Evolutionary conservation across 2,329 filamentous ascomycete genomes (phyloP), one percentile per base, ranked within the genome.

Genomic region (Aspergillus costaricaensis): DNA sequence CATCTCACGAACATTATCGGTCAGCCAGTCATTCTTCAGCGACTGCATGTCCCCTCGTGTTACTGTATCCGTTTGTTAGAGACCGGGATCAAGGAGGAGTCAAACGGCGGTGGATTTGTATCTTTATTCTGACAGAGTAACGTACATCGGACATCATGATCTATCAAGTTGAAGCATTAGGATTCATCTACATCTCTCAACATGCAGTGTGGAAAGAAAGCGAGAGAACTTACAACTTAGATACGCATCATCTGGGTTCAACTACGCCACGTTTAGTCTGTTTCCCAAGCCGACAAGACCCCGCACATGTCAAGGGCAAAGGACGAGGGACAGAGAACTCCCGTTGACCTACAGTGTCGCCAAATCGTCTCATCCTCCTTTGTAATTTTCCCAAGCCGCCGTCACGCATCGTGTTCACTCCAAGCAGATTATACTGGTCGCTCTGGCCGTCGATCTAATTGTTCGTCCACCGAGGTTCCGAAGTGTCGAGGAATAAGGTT

Each of bases 21-120:
- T 97, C 55, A 99, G 83, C 95, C 95, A 99, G 82, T 97, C 95
- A 77, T 91, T 84, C 78, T 91, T 92, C 60, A 99, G 85, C 15
- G 90, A 89, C 74, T 93, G 90, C 67, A 98, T 86, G 77, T 99
- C 95, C 74, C 95, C 91, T 74, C 88, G 86, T 54, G 91, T 96
- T 68, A 98, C 91, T 93, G 72, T 41, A 30, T 9, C 21, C 21
- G 17, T 21, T 21, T 47, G 58, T 72, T 55, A 72, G 65, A 51
- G 14, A 14, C 17, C 27, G n/a, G 17, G 30, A 21, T 19, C 47
- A 50, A 32, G 15, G 15, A 41, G 5, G 10, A 7, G 10, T 25
- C 30, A 23, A 41, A 39, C 19, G 21, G 25, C 30, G 32, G n/a
- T 19, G 3, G 9, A 36, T 43, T 17, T 60, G 21, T 53, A 39